Evolutionary conservation across 2,329 filamentous ascomycete genomes (phyloP), one percentile per base, ranked within the genome.

Genomic region (Neopestalotiopsis rosae): DNA sequence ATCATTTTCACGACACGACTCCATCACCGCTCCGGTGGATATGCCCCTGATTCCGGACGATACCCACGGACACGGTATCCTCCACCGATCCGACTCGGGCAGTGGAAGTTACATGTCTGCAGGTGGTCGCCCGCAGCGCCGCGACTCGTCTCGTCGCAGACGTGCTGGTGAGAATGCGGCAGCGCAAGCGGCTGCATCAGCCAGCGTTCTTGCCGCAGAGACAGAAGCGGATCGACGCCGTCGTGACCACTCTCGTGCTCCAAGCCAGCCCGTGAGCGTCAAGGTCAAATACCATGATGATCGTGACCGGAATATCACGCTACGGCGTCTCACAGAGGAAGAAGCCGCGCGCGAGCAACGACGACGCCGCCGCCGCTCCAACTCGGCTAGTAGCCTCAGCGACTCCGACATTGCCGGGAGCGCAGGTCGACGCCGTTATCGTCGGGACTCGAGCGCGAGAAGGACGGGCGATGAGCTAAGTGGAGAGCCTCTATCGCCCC

Each of bases 271-370:
- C 3, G 83, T 89, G 40, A 88, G 87, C 74, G 85, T 91, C 68
- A 89, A 88, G 75, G 80, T 91, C 68, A 88, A 87, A 74, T 82
- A 90, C 61, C 86, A 90, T 71, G 87, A 89, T 71, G 88, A 91
- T 73, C 84, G 84, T 40, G 86, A 89, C 69, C 82, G 86, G 70
- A 89, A 89, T 71, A 85, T 91, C 68, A 91, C 89, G 14, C 79
- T 91, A 57, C 85, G 89, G 49, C 83, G 88, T 45, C 79, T 91
- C 30, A 90, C 89, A 0, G 88, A 90, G 32, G 86, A 89, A 70
- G 89, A 91, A 76, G 83, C 86, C 2, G 81, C 82, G 13, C 81
- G 82, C 59, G 78, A 79, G 10, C 75, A 78, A 30, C 77, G 81
- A 63, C 76, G 81, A 49, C 77, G 78, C 59, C 81, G 49, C 13